Conservation (phyloP, 345 rosid genomes). For the Arabidopsis thaliana region DNA sequence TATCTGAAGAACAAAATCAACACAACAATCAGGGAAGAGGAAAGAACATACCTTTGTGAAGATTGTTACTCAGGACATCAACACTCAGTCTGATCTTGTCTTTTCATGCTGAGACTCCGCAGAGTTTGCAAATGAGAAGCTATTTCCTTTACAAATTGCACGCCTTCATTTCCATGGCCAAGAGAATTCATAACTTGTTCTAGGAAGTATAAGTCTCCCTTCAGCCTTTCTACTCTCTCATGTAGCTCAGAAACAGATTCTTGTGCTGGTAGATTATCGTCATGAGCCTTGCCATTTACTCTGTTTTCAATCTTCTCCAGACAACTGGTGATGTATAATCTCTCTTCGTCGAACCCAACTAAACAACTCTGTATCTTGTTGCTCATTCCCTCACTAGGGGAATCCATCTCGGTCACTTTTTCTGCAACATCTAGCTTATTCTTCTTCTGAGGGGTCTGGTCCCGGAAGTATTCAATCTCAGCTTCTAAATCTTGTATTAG, state of each 20-base stretch:
- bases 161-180: conserved; percentile 51
- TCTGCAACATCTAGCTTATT: conserved; percentile 32
- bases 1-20: background rate
- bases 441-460: conserved; percentile 50
- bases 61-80: conserved; percentile 33
- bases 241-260: conserved; percentile 49
- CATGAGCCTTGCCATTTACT: conserved; percentile 28
- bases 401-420: background rate
- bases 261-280: conserved; percentile 25
- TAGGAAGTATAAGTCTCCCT: conserved; percentile 54
- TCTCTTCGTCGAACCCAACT: conserved; percentile 61
- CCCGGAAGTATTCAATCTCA: conserved; percentile 70
- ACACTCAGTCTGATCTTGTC: conserved; percentile 41
- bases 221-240: conserved; percentile 57
- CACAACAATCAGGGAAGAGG: background rate
- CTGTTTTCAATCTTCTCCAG: conserved; percentile 57
- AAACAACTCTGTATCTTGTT: conserved; percentile 41
- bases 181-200: conserved; percentile 59
- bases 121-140: conserved; percentile 56
- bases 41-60: conserved; percentile 46
- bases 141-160: conserved; percentile 54
- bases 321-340: conserved; percentile 46
- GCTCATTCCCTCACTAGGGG: conserved; percentile 21
- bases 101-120: conserved; percentile 45
- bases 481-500: conserved; percentile 86